Conservation (phyloP, 495 filamentous ascomycete genomes). For the Penicillium odoratum region DNA sequence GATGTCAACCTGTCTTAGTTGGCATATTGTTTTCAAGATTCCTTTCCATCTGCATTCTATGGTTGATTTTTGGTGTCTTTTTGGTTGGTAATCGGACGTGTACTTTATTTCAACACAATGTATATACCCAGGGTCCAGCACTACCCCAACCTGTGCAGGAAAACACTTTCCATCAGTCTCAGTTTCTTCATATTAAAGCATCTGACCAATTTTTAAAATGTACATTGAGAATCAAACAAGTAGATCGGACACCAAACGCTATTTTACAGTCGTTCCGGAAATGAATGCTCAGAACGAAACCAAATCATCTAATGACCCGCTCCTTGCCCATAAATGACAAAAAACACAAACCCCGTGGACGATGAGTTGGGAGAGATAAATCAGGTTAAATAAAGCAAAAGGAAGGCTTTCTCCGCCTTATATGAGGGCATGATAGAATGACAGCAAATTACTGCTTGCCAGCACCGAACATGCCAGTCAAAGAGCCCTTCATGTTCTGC, state of each 20-base stretch:
- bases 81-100: conserved; percentile 4
- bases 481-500: conserved; percentile 75
- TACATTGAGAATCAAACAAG: conserved; percentile 37
- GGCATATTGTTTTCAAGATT: neutral
- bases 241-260: conserved; percentile 32
- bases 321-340: conserved; percentile 26
- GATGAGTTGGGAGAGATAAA: conserved; percentile 19
- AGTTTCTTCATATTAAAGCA: conserved; percentile 29
- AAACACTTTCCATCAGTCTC: conserved; percentile 18
- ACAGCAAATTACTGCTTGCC: conserved; percentile 31
- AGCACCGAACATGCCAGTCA: conserved; percentile 56
- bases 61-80: neutral
- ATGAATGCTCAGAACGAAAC: conserved; percentile 26
- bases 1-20: conserved; percentile 42
- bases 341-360: conserved; percentile 15
- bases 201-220: conserved; percentile 35
- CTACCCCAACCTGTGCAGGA: neutral
- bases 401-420: neutral
- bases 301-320: conserved; percentile 30
- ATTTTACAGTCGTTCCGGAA: conserved; percentile 44
- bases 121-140: conserved; percentile 26
- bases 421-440: neutral
- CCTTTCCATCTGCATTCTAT: neutral
- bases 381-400: conserved; percentile 2
- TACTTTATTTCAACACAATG: conserved; percentile 14